A percentile compares a stretch with the other conserved stretches of the same genome.
Evolutionary conservation across 2,329 filamentous ascomycete species (phyloP).

Genomic region (Epichloe elymi): DNA sequence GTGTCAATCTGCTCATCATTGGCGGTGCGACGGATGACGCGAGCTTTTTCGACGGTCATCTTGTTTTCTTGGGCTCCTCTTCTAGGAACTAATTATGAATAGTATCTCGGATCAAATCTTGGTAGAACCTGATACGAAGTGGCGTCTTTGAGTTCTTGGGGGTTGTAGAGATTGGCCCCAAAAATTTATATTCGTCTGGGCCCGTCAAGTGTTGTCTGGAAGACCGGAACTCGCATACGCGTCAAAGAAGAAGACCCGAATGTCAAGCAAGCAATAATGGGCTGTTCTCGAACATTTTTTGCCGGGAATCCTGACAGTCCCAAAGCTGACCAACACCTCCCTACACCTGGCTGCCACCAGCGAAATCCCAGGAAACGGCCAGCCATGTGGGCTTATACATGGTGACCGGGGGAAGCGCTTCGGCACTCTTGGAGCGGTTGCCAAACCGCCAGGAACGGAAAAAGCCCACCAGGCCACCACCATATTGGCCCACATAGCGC

Average conservation of each 20-base stretch:
- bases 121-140: no score
- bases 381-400: neutral
- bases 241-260: neutral
- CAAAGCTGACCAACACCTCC: neutral
- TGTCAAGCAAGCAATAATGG: neutral
- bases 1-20: conserved; percentile 16
- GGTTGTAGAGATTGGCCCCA: neutral
- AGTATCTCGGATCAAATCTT: no score
- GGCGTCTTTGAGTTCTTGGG: no score
- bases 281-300: neutral
- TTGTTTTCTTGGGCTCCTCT: neutral
- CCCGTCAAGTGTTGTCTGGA: neutral
- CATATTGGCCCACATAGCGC: conserved; percentile 3
- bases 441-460: neutral
- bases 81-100: no score
- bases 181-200: neutral
- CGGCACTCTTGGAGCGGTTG: neutral
- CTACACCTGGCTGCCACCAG: neutral
- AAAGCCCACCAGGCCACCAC: neutral
- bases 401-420: neutral
- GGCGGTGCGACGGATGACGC: conserved; percentile 15
- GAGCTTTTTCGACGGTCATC: conserved; percentile 12
- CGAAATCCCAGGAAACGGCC: neutral
- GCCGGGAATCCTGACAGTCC: neutral
- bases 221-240: neutral